Conservation (phyloP, 2,329 filamentous ascomycete genomes). For the Trichocomaceae sp. region DNA sequence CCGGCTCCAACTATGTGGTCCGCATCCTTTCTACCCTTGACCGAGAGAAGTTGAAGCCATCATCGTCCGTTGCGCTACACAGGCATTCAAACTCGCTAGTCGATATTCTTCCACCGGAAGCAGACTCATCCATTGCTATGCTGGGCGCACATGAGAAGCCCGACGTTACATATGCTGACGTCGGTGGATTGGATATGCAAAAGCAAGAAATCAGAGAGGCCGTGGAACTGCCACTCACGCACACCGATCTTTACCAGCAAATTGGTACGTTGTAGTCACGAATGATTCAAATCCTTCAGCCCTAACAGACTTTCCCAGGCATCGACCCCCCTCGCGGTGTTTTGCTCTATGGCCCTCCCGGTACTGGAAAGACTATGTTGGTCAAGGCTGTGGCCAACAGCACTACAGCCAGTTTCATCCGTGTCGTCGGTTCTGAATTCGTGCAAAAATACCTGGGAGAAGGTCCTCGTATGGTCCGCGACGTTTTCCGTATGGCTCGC, state of each 20-base stretch:
- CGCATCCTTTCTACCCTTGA: conserved; percentile 97
- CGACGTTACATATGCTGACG: conserved; percentile 95
- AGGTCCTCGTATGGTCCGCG: conserved; percentile 95
- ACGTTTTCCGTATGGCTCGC: conserved; percentile 97
- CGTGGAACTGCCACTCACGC: conserved; percentile 90
- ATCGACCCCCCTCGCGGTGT: conserved; percentile 97
- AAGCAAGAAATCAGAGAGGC: conserved; percentile 99
- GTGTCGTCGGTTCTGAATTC: conserved; percentile 95
- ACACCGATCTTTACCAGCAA: conserved; percentile 98
- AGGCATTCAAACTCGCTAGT: conserved; percentile 97
- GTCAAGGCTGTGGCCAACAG: conserved; percentile 98
- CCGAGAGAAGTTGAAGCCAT: conserved; percentile 95
- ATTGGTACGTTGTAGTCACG: conserved; percentile 55
- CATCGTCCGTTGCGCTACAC: conserved; percentile 93
- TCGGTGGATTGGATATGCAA: conserved; percentile 97
- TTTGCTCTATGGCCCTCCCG: conserved; percentile 88
- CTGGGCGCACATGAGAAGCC: conserved; percentile 94
- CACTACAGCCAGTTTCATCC: conserved; percentile 96
- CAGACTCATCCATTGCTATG: conserved; percentile 98
- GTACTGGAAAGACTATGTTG: conserved; percentile 94
- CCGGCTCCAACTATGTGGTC: conserved; percentile 97
- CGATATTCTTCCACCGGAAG: conserved; percentile 97
- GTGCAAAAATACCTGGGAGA: conserved; percentile 98
- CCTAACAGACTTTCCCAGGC: conserved; percentile 33
- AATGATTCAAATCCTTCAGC: neutral